Base-by-base conservation (phyloP, 2,329 filamentous ascomycete genomes). In the Trichoderma harzianum region DNA sequence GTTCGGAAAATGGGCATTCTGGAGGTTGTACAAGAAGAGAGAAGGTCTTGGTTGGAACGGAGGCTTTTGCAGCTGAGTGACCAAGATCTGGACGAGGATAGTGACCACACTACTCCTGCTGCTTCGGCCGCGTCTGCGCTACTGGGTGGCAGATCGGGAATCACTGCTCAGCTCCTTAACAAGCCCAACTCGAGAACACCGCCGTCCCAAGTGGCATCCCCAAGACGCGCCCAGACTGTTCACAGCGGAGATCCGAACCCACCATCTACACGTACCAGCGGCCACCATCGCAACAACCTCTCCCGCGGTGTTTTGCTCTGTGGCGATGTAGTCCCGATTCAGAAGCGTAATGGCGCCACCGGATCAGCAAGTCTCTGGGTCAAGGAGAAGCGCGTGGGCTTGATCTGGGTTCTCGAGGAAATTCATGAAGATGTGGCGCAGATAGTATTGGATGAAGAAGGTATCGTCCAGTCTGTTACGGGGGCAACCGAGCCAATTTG, bases 371-470 rank as follows among this genome's bases (percentile, higher is more conserved):
- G 95, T 81, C 84, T 99, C 51, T 99, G 96, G 96, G 96, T 99
- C 4, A 99, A 99, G 84, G 96, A 99, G 81, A 99, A 99, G 82
- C 89, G 92, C 63, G 91, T 94, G 67, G 95, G 95, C 11, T 83
- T 99, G 72, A 98, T 99, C 73, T 99, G 96, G 96, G 96, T 99
- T 10, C 83, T 99, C 2, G 96, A 99, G 80, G 96, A 99, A 82
- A 98, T 99, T 73, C 93, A 95, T 70, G 96, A 99, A 82, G 95
- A 99, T 79, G 91, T 96, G 51, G 94, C 93, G 5, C 88, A 90
- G 73, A 82, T 99, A 57, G 87, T 86, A 12, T 86, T 97, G 24
- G 93, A 97, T 78, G 91, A 94, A 71, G 90, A 93, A 32, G 94
- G 94, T 55, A 86, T 88, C 57, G 88, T 98, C 21, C 86, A 89